Evolutionary conservation across 345 rosid genomes (phyloP).

Genomic region (Erucastrum elatum): DNA sequence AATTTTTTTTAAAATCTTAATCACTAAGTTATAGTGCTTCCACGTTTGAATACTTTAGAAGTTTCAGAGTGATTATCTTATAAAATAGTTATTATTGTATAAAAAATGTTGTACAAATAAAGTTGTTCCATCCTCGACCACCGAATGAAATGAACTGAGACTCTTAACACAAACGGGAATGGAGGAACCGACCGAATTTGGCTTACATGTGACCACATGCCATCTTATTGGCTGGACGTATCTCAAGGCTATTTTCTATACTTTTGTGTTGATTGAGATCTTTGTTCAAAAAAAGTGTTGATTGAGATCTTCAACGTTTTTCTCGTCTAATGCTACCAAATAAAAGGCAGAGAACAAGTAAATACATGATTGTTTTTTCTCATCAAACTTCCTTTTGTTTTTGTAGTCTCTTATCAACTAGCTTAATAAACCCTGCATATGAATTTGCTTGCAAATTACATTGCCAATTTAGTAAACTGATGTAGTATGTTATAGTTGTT

Average conservation of each 20-base stretch:
- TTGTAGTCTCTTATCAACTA: not conserved
- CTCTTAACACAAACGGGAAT: conserved; percentile 36
- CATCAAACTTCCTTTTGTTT: not conserved
- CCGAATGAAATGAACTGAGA: conserved; percentile 33
- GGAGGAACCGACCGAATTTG: conserved; percentile 37
- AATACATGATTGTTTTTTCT: not conserved
- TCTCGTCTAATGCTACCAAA: conserved; percentile 16
- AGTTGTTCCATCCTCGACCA: not conserved
- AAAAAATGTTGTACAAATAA: not conserved
- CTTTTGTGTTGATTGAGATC: conserved; percentile 3
- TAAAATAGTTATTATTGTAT: not conserved
- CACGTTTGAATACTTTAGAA: not conserved
- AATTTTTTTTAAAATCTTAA: no score
- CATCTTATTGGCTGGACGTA: not conserved
- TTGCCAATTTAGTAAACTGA: not conserved
- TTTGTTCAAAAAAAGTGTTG: not conserved
- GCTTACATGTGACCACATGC: conserved; percentile 41
- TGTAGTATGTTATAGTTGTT: not conserved
- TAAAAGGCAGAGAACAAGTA: not conserved
- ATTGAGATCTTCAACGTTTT: conserved; percentile 23
- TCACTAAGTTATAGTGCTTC: no score
- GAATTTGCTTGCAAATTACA: not conserved
- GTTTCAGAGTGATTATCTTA: not conserved
- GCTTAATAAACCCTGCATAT: not conserved
- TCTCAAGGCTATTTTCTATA: not conserved